Percentiles rank a stretch among this genome's conserved stretches.
Conservation (phyloP, 768 basidiomycete genomes). For the Russula virescens region DNA sequence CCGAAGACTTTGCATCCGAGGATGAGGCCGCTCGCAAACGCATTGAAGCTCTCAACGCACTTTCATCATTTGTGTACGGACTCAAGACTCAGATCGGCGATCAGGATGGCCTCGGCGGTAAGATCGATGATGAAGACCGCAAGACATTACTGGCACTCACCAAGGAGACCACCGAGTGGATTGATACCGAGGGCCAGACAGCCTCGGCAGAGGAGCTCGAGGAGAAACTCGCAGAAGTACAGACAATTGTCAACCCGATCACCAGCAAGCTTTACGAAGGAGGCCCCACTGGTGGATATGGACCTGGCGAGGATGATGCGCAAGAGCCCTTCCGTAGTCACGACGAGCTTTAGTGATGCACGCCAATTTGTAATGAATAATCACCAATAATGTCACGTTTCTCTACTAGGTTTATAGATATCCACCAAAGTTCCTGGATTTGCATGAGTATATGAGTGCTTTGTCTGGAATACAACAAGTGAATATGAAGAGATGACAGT, state of each 20-base stretch:
- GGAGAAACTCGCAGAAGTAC: constrained; percentile 62
- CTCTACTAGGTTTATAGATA: not conserved
- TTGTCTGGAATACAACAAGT: no score
- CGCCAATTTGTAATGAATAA: constrained; percentile 12
- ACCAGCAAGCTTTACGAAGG: constrained; percentile 39
- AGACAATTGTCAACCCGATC: constrained; percentile 40
- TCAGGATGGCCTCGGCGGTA: constrained; percentile 86
- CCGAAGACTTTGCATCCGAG: constrained; percentile 82
- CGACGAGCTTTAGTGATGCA: constrained; percentile 37
- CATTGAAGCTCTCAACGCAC: constrained; percentile 77
- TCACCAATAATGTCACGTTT: constrained; percentile 9
- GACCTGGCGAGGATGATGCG: constrained; percentile 32
- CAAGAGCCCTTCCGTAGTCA: constrained; percentile 38
- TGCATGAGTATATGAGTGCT: no score
- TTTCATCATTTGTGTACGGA: constrained; percentile 79
- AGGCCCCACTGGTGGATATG: constrained; percentile 24
- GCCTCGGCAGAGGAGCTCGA: constrained; percentile 86
- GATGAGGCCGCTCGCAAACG: constrained; percentile 75
- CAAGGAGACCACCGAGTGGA: constrained; percentile 90
- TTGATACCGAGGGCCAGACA: constrained; percentile 72
- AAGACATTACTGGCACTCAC: constrained; percentile 72
- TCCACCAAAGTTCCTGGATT: constrained; percentile 4
- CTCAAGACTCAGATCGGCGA: constrained; percentile 85
- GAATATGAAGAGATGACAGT: no score
- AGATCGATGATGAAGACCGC: constrained; percentile 76